Evolutionary conservation across 768 basidiomycete genomes (phyloP), one percentile per base, ranked within the genome.

Genomic region (Phanerochaete sordida): DNA sequence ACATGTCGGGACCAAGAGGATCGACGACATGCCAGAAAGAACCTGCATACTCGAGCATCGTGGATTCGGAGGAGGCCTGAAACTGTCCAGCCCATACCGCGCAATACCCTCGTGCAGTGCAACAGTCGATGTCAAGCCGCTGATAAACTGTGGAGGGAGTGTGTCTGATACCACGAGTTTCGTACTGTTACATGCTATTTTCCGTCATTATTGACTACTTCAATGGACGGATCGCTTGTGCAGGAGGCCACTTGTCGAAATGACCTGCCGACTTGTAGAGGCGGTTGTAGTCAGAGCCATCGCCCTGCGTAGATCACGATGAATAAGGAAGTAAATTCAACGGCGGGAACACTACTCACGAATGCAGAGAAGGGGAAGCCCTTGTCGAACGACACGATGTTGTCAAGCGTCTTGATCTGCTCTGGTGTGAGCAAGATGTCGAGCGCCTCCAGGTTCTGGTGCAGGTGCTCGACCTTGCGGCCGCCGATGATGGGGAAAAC

Each of bases 401-500:
- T 66, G 52, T 85, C 83, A 13, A 85, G 62, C 43, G 71, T 74
- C 35, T 72, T 68, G 43, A 84, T 78, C 21, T 84, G 81, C 43
- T 78, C 77, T 0, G 71, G 62, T 1, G 75, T 75, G 47, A 84
- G 76, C 0, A 71, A 61, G 37, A 85, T 78, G 12, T 77, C 74
- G 6, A 84, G 67, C 2, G 82, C 81, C 64, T 83, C 76, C 21
- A 84, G 57, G 64, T 84, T 86, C 46, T 76, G 75, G 45, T 72
- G 49, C 23, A 85, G 68, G 35, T 85, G 80, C 66, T 82, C 81
- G 45, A 82, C 69, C 64, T 83, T 85, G 53, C 81, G 74, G 0
- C 81, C 78, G 3, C 82, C 81, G 27, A 83, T 68, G 58, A 83
- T 73, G 0, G 81, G 81, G 70, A 84, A 83, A 0, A 82, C 80